Evolutionary conservation across 768 basidiomycete species (phyloP).

Genomic region (Steccherinum ochraceum): DNA sequence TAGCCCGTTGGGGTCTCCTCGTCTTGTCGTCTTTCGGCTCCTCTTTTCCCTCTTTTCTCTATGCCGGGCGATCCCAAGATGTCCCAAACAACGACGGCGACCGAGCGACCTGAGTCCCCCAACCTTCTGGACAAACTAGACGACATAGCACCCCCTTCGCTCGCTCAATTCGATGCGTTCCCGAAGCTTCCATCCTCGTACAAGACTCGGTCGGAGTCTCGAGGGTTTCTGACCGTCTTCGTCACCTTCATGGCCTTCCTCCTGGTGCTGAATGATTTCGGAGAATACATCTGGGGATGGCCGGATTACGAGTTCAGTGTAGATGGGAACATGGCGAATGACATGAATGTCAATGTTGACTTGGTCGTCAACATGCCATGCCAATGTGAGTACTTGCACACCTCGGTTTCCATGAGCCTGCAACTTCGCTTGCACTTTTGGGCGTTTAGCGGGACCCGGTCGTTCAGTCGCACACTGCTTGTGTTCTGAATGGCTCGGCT

Average conservation of each 20-base stretch:
- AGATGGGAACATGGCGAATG: conserved; percentile 53
- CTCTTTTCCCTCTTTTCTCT: neutral
- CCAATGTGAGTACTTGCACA: conserved; percentile 69
- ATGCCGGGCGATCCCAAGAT: neutral
- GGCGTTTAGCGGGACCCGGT: too few species aligned
- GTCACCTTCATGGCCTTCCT: conserved; percentile 61
- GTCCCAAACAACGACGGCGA: neutral
- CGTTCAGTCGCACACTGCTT: too few species aligned
- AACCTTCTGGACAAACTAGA: conserved; percentile 58
- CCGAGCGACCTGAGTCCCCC: conserved; percentile 14
- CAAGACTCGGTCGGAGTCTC: conserved; percentile 69
- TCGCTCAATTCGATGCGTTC: conserved; percentile 80
- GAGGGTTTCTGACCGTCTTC: conserved; percentile 77
- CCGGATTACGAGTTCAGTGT: conserved; percentile 87
- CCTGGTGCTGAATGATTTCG: conserved; percentile 81
- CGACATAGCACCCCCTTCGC: conserved; percentile 51
- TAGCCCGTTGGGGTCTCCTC: neutral
- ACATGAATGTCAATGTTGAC: conserved; percentile 86
- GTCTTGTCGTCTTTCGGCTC: neutral
- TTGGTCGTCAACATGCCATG: conserved; percentile 92
- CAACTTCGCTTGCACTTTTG: too few species aligned
- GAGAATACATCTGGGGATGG: conserved; percentile 93
- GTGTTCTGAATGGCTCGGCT: neutral
- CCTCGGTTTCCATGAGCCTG: too few species aligned
- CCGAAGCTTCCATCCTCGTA: conserved; percentile 80